Base-by-base conservation (phyloP, 1,139 yeast species). In the Magnusiomyces paraingens region DNA sequence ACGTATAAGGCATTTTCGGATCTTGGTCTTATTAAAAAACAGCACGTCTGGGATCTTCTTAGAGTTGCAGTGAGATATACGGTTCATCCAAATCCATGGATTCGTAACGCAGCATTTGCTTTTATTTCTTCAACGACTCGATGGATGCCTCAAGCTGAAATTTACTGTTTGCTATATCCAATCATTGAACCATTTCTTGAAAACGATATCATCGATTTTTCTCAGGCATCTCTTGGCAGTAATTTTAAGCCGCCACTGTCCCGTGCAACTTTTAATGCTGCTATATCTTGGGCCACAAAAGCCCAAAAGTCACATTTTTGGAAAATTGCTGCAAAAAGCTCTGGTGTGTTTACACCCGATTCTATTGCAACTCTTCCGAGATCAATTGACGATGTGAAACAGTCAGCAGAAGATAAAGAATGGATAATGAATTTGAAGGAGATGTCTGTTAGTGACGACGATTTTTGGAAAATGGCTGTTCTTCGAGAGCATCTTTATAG, bases 1-100 rank as follows among this genome's bases (percentile, higher is more conserved):
- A 79, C 87, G 1, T 81, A 93, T 55, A 73, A 77, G n/a, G 73
- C 78, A 41, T 66, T 84, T 39, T 73, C 78, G n/a, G 76, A 74
- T 45, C 66, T 82, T 18, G 86, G 86, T 0, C 63, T 84, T 29
- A 70, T 84, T 6, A 69, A 77, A 40, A 72, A 74, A 50, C 70
- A 72, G 2, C 72, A 73, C 48, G 67, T 77, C 35, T 79, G 83
- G 78, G 84, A 80, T 56, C 64, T 83, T 2, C 68, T 81, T 11
- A 70, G 70, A 2, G 69, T 73, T 2, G 71, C 80, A 0, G 70
- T 80, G 2, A 78, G 80, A 51, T 72, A 84, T 48, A 66, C 86
- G 0, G 68, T 93, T 10, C 97, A 90, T 65, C 99, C 99, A 0
- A 90, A 90, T 67, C 84, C 82, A 55, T 84, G 95, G 84, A 84